These are phyloP conservation scores for Lojkania enalia DNA, from an alignment of 2,329 filamentous ascomycete species.

Conservation along the genomic window DNA sequence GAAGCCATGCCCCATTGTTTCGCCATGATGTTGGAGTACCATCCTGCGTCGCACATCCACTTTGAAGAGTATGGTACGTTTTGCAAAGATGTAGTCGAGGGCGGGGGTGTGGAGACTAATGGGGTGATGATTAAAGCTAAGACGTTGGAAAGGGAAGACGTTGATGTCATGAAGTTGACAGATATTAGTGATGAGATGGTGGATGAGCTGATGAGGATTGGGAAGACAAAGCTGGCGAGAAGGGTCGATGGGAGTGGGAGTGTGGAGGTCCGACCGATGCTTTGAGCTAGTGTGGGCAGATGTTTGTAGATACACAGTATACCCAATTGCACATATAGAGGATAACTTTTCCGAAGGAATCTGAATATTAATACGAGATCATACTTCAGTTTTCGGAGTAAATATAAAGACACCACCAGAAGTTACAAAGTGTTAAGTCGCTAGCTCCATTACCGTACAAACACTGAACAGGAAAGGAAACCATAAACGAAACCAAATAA, in stretches of 20 bases:
- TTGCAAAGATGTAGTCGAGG: constrained; percentile 33
- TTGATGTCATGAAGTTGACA: constrained; percentile 34
- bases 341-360: too few species aligned
- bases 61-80: constrained; percentile 43
- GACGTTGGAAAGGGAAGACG: constrained; percentile 26
- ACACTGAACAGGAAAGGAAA: too few species aligned
- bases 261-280: constrained; percentile 13
- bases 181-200: constrained; percentile 39
- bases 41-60: constrained; percentile 35
- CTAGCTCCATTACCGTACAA: too few species aligned
- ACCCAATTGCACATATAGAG: too few species aligned
- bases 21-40: constrained; percentile 47
- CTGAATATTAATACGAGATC: too few species aligned
- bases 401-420: too few species aligned
- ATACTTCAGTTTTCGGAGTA: too few species aligned
- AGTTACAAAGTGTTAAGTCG: too few species aligned
- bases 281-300: constrained; percentile 4
- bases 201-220: constrained; percentile 29
- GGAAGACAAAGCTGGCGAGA: constrained; percentile 11
- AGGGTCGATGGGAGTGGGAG: constrained; percentile 5
- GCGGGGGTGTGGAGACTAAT: constrained; percentile 16
- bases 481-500: too few species aligned
- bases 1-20: constrained; percentile 81
- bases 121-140: constrained; percentile 37
- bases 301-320: neutral